These are phyloP conservation scores for Eleusine indica DNA, from an alignment of 176 grass and related monocot species.

Conservation along the genomic window DNA sequence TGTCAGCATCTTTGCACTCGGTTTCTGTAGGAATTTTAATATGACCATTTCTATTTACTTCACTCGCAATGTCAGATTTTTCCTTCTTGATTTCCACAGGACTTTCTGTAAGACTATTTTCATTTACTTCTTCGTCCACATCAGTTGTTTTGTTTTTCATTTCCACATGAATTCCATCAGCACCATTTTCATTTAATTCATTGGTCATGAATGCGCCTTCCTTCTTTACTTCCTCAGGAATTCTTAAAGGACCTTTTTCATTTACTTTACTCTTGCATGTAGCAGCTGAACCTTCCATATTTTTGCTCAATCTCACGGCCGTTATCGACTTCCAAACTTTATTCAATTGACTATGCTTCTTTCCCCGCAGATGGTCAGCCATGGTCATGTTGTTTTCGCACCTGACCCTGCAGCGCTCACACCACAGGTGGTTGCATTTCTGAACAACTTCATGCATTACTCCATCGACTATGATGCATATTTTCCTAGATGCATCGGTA, in stretches of 20 bases:
- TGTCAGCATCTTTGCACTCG: not conserved
- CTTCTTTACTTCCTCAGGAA: constrained; percentile 3
- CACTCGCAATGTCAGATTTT: not conserved
- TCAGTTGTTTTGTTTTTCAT: not conserved
- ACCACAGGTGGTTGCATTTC: constrained; percentile 41
- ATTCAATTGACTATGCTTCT: constrained; percentile 42
- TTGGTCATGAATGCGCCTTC: not conserved
- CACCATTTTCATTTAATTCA: not conserved
- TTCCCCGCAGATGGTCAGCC: constrained; percentile 51
- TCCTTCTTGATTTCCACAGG: not conserved
- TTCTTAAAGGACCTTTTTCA: not conserved
- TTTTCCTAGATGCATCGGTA: constrained; percentile 25
- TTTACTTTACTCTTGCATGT: not conserved
- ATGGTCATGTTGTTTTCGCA: constrained; percentile 33
- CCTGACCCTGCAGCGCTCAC: constrained; percentile 45
- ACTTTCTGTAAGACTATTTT: not conserved
- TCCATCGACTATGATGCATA: constrained; percentile 53
- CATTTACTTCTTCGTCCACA: not conserved
- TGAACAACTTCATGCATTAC: constrained; percentile 44
- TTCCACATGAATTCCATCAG: not conserved
- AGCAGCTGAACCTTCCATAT: constrained; percentile 11
- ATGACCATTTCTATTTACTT: constrained; percentile 7
- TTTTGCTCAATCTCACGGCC: constrained; percentile 21
- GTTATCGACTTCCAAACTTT: constrained; percentile 46
- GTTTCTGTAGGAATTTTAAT: not conserved